These are phyloP conservation scores for Monilinia polystroma DNA, from an alignment of 2,329 filamentous ascomycete species.

Conservation along the genomic window DNA sequence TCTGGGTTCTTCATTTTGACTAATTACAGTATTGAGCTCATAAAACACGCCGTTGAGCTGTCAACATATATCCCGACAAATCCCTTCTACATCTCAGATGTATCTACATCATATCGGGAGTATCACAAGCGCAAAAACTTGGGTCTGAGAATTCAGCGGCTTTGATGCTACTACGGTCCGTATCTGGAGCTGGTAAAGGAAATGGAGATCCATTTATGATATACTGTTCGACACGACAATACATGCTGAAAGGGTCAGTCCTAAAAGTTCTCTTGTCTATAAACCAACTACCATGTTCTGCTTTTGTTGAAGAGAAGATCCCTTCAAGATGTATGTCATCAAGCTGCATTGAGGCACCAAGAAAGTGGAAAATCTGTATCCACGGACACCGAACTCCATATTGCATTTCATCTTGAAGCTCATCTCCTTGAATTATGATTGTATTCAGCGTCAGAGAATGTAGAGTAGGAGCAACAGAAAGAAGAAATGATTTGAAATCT, in stretches of 20 bases:
- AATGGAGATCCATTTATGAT: background rate
- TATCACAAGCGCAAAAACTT: background rate
- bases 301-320: background rate
- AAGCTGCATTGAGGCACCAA: background rate
- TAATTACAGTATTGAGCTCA: no score
- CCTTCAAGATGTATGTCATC: background rate
- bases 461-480: constrained; percentile 1
- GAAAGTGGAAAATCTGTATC: background rate
- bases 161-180: background rate
- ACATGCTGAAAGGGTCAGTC: background rate
- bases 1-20: no score
- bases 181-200: background rate
- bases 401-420: background rate
- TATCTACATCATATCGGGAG: no score
- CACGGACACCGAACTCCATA: background rate
- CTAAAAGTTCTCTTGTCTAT: background rate
- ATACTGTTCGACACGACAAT: background rate
- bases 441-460: background rate
- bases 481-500: background rate
- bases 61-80: background rate
- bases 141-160: background rate
- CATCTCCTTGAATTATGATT: background rate
- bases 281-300: no score
- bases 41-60: no score
- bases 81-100: no score